Evolutionary conservation across 345 rosid genomes (phyloP).

Genomic region (Balakata baccata): DNA sequence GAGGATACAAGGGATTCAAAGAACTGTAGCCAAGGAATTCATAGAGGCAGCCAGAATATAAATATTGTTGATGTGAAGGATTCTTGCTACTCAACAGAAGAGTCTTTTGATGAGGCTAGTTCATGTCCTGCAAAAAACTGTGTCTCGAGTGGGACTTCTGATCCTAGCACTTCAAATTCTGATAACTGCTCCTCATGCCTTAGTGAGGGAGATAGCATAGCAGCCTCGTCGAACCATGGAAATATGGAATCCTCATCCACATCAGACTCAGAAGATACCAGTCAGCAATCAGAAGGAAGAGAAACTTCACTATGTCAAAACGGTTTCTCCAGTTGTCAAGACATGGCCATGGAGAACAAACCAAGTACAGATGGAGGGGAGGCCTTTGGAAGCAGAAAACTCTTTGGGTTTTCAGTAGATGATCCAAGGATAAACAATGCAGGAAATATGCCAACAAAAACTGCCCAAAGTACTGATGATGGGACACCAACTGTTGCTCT

Average conservation of each 20-base stretch:
- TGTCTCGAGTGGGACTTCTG: slow-evolving; percentile 30
- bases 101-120: slow-evolving; percentile 35
- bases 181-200: slow-evolving; percentile 86
- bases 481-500: slow-evolving; percentile 30
- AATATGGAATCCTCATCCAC: slow-evolving; percentile 69
- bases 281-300: slow-evolving; percentile 63
- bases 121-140: slow-evolving; percentile 29
- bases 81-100: slow-evolving; percentile 32
- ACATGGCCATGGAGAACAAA: slow-evolving; percentile 34
- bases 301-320: slow-evolving; percentile 37
- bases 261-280: slow-evolving; percentile 80
- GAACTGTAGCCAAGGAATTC: slow-evolving; percentile 20
- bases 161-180: slow-evolving; percentile 64
- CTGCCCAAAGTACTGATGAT: slow-evolving; percentile 34
- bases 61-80: slow-evolving; percentile 31
- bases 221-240: slow-evolving; percentile 62
- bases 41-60: slow-evolving; percentile 41
- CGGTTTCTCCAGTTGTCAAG: slow-evolving; percentile 40
- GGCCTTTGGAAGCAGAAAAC: slow-evolving; percentile 29
- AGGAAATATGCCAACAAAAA: slow-evolving; percentile 38
- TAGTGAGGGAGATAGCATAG: slow-evolving; percentile 79
- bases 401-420: slow-evolving; percentile 31
- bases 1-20: slow-evolving; percentile 26
- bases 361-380: slow-evolving; percentile 32
- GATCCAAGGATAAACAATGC: slow-evolving; percentile 26